Evolutionary conservation across 2,329 filamentous ascomycete genomes (phyloP).

Genomic region (Phialophora expanda): DNA sequence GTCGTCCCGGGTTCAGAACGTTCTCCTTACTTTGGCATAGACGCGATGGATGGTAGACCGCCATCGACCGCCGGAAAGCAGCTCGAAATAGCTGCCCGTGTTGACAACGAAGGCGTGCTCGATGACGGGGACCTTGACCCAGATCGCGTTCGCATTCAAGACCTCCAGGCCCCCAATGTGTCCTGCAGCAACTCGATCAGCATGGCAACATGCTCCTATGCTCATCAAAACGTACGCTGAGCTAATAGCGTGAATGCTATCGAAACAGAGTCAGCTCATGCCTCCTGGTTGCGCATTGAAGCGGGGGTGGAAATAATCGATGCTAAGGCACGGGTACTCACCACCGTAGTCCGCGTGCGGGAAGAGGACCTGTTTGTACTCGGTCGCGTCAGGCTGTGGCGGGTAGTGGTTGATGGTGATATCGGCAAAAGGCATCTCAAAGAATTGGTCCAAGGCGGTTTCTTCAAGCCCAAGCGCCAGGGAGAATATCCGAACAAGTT

Average conservation of each 20-base stretch:
- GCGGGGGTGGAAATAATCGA: too few relatives aligned
- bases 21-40: constrained; percentile 16
- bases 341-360: constrained; percentile 21
- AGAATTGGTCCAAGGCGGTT: constrained; percentile 19
- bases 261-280: constrained; percentile 2
- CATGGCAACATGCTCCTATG: not conserved
- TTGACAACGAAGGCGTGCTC: constrained; percentile 22
- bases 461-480: constrained; percentile 21
- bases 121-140: constrained; percentile 16
- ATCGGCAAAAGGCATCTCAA: constrained; percentile 16
- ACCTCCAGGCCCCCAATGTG: constrained; percentile 14
- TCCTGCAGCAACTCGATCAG: constrained; percentile 1
- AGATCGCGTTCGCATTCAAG: constrained; percentile 20
- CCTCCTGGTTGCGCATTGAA: not conserved
- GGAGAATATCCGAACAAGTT: constrained; percentile 20
- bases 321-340: not conserved
- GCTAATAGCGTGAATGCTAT: constrained; percentile 15
- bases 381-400: constrained; percentile 4
- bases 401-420: constrained; percentile 24
- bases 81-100: constrained; percentile 20
- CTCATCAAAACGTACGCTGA: constrained; percentile 7
- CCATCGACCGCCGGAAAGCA: constrained; percentile 19
- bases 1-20: not conserved
- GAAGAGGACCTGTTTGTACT: constrained; percentile 18
- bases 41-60: constrained; percentile 18